These are phyloP conservation scores for Saturnispora galanensis DNA, from an alignment of 805 yeast species.

Conservation along the genomic window DNA sequence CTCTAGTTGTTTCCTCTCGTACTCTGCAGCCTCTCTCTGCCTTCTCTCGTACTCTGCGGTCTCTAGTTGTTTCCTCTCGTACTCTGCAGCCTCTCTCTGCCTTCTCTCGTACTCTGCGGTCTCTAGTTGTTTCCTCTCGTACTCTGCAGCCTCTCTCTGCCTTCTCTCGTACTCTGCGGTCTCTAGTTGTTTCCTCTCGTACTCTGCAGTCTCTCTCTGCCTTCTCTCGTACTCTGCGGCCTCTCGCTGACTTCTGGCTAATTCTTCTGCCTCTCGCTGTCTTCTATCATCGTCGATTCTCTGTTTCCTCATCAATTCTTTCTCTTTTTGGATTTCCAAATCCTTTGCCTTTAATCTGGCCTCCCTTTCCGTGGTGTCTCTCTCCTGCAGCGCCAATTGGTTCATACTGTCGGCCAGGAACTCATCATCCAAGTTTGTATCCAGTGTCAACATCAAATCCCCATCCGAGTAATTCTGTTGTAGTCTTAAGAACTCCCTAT, in stretches of 20 bases:
- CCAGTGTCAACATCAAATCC: not conserved
- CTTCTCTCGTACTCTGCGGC: not conserved
- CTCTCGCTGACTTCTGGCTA: not conserved
- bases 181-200: not conserved
- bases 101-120: not conserved
- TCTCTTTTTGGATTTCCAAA: not conserved
- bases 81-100: not conserved
- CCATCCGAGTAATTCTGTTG: conserved; percentile 6
- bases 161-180: not conserved
- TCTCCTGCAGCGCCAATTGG: not conserved
- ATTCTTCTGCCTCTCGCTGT: not conserved
- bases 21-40: not conserved
- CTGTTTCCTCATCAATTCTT: not conserved
- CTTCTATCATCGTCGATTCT: not conserved
- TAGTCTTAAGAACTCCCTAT: not conserved
- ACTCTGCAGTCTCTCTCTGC: not conserved
- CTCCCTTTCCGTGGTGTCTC: conserved; percentile 1
- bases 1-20: no score
- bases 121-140: not conserved
- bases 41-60: not conserved
- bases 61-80: not conserved
- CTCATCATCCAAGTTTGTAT: not conserved
- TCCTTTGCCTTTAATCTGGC: not conserved
- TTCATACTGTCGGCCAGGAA: not conserved
- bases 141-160: not conserved